phyloP scores from a whole-genome alignment of 2,329 filamentous ascomycete species.

The Ophiocordyceps camponoti-floridani region DNA sequence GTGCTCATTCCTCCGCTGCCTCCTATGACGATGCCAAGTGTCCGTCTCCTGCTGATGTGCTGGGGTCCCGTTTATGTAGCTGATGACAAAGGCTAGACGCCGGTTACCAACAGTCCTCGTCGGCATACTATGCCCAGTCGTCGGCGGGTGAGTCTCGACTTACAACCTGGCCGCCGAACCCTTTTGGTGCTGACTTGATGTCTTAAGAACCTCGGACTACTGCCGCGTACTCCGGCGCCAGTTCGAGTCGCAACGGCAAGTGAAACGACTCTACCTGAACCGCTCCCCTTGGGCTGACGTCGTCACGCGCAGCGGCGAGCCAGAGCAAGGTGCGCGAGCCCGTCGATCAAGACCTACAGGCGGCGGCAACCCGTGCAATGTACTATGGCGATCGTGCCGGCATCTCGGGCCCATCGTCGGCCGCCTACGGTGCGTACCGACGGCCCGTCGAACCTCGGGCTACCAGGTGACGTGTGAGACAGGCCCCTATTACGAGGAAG shows the following conservation, averaged over 20 bases:
- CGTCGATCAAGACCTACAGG: slow-evolving; percentile 5
- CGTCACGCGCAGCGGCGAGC: neutral
- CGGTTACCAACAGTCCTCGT: neutral
- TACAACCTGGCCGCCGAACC: neutral
- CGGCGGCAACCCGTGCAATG: slow-evolving; percentile 4
- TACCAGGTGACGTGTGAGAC: neutral
- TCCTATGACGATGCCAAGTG: slow-evolving; percentile 1
- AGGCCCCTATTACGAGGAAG: slow-evolving; percentile 8
- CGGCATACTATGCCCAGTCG: slow-evolving; percentile 1
- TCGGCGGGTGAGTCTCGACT: slow-evolving; percentile 1
- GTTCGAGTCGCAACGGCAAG: neutral
- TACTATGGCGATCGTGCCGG: slow-evolving; percentile 4
- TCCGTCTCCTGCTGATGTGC: neutral
- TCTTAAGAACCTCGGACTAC: neutral
- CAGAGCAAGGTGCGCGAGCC: neutral
- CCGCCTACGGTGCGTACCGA: slow-evolving; percentile 6
- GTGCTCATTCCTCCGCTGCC: neutral
- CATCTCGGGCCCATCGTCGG: slow-evolving; percentile 4
- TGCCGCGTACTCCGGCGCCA: neutral
- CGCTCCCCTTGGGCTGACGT: neutral
- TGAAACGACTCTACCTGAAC: neutral
- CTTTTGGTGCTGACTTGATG: too few species aligned
- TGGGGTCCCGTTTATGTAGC: neutral
- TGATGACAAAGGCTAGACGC: neutral
- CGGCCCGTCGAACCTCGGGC: too few species aligned